Evolutionary conservation across 768 basidiomycete species (phyloP).

Genomic region (Suillus hirtellus): DNA sequence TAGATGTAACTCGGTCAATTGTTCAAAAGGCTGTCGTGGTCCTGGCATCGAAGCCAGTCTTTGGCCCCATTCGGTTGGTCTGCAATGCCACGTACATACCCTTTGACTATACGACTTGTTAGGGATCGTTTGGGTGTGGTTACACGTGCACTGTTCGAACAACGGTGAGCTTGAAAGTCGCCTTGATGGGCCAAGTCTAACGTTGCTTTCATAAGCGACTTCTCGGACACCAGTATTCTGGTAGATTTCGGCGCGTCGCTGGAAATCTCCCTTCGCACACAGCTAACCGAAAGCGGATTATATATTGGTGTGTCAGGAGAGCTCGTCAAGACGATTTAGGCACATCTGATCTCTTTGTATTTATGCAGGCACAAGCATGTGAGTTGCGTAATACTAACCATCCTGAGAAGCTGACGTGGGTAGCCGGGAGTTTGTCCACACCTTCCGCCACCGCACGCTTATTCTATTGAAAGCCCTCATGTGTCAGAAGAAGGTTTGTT

Average conservation of each 20-base stretch:
- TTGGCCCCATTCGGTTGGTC: slow-evolving; percentile 85
- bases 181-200: background rate
- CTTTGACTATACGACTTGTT: slow-evolving; percentile 10
- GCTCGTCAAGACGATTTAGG: background rate
- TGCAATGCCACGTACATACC: background rate
- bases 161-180: slow-evolving; percentile 47
- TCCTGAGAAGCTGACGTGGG: background rate
- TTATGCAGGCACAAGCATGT: slow-evolving; percentile 69
- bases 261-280: slow-evolving; percentile 70
- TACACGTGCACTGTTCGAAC: slow-evolving; percentile 87
- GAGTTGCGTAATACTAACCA: slow-evolving; percentile 35
- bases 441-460: slow-evolving; percentile 89
- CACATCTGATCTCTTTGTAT: slow-evolving; percentile 14
- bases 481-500: slow-evolving; percentile 82
- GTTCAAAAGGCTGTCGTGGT: slow-evolving; percentile 99
- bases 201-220: slow-evolving; percentile 56
- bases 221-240: slow-evolving; percentile 84
- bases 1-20: slow-evolving; percentile 91
- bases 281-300: slow-evolving; percentile 88
- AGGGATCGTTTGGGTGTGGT: slow-evolving; percentile 95
- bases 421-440: slow-evolving; percentile 86
- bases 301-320: slow-evolving; percentile 80
- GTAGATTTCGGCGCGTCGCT: slow-evolving; percentile 82
- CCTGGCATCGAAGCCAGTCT: slow-evolving; percentile 85
- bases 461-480: slow-evolving; percentile 94